Conservation (phyloP, 129 eudicot genomes). For the Calendula officinalis region DNA sequence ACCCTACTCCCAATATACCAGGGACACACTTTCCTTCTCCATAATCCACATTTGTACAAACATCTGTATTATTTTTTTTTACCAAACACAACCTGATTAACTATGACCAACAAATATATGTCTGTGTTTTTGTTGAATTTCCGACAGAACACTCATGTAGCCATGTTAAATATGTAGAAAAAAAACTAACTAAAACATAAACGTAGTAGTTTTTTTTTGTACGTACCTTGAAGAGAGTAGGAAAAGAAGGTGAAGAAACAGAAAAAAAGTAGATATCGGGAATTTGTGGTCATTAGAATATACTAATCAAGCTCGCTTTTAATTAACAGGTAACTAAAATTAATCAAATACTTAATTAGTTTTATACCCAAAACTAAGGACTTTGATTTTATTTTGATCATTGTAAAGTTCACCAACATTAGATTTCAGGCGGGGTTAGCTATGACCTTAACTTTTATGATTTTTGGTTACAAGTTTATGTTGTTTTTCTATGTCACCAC, state of each 20-base stretch:
- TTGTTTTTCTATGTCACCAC: neutral
- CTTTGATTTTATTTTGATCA: conserved; percentile 7
- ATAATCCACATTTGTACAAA: conserved; percentile 34
- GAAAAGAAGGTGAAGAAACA: conserved; percentile 28
- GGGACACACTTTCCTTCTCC: conserved; percentile 43
- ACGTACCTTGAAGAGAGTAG: conserved; percentile 33
- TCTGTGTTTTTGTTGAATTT: neutral
- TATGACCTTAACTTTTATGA: conserved; percentile 30
- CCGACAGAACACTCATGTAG: neutral
- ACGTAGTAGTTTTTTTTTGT: neutral
- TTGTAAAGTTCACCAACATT: conserved; percentile 36
- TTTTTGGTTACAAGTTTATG: neutral
- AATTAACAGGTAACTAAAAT: conserved; percentile 10
- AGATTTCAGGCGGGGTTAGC: conserved; percentile 31
- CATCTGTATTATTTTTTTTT: conserved; percentile 20
- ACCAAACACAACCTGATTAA: neutral
- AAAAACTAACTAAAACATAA: neutral
- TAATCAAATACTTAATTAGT: conserved; percentile 7
- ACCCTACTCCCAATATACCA: neutral
- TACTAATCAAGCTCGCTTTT: neutral
- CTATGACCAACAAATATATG: no score
- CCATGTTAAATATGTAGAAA: neutral
- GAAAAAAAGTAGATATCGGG: conserved; percentile 12
- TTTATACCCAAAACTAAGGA: conserved; percentile 33
- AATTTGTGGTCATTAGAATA: conserved; percentile 17